Evolutionary conservation across 805 yeast genomes (phyloP).

Genomic region (Hanseniaspora guilliermondii): DNA sequence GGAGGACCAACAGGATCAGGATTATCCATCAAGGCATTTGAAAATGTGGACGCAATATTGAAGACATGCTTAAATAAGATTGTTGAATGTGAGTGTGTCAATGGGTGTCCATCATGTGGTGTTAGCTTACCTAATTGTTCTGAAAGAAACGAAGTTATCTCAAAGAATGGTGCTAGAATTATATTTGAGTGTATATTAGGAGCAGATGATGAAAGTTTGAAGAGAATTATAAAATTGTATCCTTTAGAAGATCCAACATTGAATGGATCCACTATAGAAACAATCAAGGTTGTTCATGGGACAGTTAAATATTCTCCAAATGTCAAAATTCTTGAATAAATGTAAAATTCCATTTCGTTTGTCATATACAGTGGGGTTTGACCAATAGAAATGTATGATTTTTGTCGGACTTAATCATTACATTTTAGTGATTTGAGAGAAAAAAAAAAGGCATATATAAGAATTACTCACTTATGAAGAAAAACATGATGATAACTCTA

Average conservation of each 20-base stretch:
- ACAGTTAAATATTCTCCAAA: constrained; percentile 52
- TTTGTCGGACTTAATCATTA: too few species aligned
- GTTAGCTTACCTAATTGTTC: constrained; percentile 73
- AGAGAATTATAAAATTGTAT: constrained; percentile 40
- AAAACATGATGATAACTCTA: too few species aligned
- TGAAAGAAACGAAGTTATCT: constrained; percentile 69
- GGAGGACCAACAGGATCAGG: constrained; percentile 79
- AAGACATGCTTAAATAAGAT: constrained; percentile 47
- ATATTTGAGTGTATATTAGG: constrained; percentile 55
- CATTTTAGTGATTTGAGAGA: too few species aligned
- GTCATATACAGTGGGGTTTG: not conserved
- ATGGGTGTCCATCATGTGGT: constrained; percentile 60
- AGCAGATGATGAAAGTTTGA: constrained; percentile 27
- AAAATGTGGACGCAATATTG: constrained; percentile 56
- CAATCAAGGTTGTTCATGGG: constrained; percentile 43
- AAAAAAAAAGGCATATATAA: not conserved
- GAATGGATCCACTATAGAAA: constrained; percentile 67
- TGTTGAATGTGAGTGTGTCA: constrained; percentile 53
- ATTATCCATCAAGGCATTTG: constrained; percentile 64
- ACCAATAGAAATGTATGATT: not conserved
- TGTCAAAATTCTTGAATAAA: constrained; percentile 37
- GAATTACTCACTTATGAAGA: too few species aligned
- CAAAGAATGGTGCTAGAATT: constrained; percentile 73
- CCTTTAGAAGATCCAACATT: constrained; percentile 69
- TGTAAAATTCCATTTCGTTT: too few species aligned